Percentiles rank a stretch among this genome's conserved stretches.
These are phyloP conservation scores for Cyclotella kingstonii DNA, from an alignment of 108 stramenopile species.

Conservation along the genomic window DNA sequence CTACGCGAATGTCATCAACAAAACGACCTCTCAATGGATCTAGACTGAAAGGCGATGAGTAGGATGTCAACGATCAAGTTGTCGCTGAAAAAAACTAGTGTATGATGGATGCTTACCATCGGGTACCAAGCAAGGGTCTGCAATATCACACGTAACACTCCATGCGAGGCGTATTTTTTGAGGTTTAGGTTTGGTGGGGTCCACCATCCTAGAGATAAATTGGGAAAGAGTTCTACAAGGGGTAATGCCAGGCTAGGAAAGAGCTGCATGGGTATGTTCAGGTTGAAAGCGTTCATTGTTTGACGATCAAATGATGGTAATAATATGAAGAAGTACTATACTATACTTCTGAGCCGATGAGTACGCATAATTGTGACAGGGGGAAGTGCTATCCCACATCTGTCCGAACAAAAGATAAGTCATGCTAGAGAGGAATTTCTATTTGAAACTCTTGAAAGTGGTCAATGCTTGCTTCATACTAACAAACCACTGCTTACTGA, in stretches of 20 bases:
- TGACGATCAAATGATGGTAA: too few relatives aligned
- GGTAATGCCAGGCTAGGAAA: conserved; percentile 35
- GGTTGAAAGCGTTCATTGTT: background rate
- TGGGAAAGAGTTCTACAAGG: conserved; percentile 38
- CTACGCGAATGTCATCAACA: background rate
- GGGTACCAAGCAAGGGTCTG: conserved; percentile 36
- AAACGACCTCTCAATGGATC: background rate
- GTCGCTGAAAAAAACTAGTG: background rate
- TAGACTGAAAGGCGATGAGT: background rate
- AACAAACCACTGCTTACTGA: too few relatives aligned
- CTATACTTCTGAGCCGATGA: too few relatives aligned
- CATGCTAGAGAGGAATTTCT: too few relatives aligned
- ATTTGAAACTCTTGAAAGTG: too few relatives aligned
- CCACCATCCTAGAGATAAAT: conserved; percentile 44
- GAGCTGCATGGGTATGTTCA: conserved; percentile 23
- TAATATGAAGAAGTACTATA: too few relatives aligned
- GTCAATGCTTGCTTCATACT: too few relatives aligned
- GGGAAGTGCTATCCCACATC: too few relatives aligned
- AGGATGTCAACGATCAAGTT: background rate
- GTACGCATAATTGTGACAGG: too few relatives aligned
- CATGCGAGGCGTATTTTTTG: conserved; percentile 24
- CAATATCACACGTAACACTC: conserved; percentile 23
- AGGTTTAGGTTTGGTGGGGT: conserved; percentile 33
- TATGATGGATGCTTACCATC: conserved; percentile 9
- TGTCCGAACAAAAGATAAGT: too few relatives aligned